Evolutionary conservation across 2,329 filamentous ascomycete species (phyloP).

Genomic region (Scortechinia acanthostroma): DNA sequence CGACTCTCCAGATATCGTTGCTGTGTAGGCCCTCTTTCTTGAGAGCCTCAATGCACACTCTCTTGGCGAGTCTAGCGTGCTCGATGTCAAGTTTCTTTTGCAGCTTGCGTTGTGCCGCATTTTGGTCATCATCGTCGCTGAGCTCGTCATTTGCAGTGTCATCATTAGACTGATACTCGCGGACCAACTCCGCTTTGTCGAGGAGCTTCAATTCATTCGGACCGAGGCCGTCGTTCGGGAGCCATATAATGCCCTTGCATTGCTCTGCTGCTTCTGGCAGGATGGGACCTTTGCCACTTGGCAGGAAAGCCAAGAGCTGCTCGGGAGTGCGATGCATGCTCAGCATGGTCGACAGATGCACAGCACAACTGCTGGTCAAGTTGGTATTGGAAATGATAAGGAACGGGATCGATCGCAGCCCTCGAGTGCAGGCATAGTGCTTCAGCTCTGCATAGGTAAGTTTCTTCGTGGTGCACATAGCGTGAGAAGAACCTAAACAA

Average conservation of each 20-base stretch:
- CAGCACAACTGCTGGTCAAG: conserved; percentile 12
- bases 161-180: neutral
- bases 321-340: neutral
- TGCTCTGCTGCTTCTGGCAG: conserved; percentile 9
- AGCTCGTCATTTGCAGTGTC: too few species aligned
- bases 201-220: conserved; percentile 2
- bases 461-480: neutral
- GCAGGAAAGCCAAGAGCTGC: neutral
- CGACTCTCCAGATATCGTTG: neutral
- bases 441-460: conserved; percentile 9
- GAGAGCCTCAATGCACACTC: neutral
- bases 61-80: neutral
- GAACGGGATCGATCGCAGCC: conserved; percentile 22
- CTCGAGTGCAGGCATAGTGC: conserved; percentile 18
- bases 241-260: conserved; percentile 17
- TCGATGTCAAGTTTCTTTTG: neutral
- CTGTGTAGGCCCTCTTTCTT: neutral
- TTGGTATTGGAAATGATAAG: conserved; percentile 14
- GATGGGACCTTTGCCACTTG: conserved; percentile 9
- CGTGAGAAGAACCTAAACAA: too few species aligned
- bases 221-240: conserved; percentile 12
- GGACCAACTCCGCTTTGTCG: neutral
- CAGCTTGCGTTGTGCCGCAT: neutral
- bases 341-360: conserved; percentile 17
- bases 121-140: too few species aligned